Evolutionary conservation across 1,139 yeast species (phyloP).

Genomic region (Nakaseomyces nivariensis): DNA sequence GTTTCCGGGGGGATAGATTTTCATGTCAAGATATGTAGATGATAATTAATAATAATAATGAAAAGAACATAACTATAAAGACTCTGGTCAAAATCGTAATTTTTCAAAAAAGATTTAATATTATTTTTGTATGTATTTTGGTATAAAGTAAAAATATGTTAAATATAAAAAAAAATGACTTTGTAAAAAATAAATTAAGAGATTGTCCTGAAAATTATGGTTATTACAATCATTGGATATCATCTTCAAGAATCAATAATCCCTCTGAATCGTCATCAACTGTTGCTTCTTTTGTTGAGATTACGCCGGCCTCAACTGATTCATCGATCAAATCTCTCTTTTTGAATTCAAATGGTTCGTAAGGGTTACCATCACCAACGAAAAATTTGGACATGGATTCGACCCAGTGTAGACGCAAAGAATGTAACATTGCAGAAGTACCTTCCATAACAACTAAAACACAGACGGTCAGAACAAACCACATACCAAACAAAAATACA

Average conservation of each 20-base stretch:
- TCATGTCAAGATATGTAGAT: constrained; percentile 8
- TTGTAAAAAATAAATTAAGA: neutral
- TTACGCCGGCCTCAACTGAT: constrained; percentile 10
- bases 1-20: constrained; percentile 19
- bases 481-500: constrained; percentile 77
- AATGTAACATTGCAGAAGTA: constrained; percentile 96
- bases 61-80: too few species aligned
- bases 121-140: too few species aligned
- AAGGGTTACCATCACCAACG: constrained; percentile 88
- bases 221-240: neutral
- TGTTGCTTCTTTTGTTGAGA: neutral
- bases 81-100: too few species aligned
- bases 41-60: too few species aligned
- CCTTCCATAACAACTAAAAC: constrained; percentile 97
- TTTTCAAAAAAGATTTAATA: too few species aligned
- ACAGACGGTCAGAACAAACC: constrained; percentile 87
- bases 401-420: constrained; percentile 96
- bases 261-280: neutral
- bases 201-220: neutral
- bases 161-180: neutral
- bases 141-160: neutral
- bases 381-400: constrained; percentile 98
- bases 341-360: constrained; percentile 67
- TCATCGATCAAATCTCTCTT: constrained; percentile 18
- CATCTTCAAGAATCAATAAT: neutral